phyloP scores from a whole-genome alignment of 176 grass and related monocot genomes.

The Urochloa ruziziensis region DNA sequence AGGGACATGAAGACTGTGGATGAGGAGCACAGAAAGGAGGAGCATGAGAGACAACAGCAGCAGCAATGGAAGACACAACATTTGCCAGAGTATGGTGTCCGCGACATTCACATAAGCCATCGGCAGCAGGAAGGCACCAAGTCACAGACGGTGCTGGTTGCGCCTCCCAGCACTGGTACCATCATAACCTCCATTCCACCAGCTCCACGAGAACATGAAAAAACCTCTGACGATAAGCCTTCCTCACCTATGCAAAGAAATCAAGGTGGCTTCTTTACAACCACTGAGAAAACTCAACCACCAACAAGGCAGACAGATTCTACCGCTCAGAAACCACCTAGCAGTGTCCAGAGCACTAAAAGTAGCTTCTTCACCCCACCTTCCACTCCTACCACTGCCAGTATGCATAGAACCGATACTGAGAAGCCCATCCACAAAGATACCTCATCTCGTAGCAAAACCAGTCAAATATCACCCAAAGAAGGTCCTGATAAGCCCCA shows the following conservation, averaged over 20 bases:
- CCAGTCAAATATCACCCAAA: not conserved
- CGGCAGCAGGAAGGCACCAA: constrained; percentile 10
- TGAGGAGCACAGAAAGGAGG: constrained; percentile 33
- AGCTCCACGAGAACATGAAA: constrained; percentile 26
- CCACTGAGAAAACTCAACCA: constrained; percentile 10
- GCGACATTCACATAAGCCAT: constrained; percentile 21
- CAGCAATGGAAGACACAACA: not conserved
- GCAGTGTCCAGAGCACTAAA: constrained; percentile 1
- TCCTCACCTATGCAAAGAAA: constrained; percentile 16
- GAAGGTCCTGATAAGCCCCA: constrained; percentile 13
- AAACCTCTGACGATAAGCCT: not conserved
- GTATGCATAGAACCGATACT: not conserved
- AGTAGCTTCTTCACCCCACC: constrained; percentile 27
- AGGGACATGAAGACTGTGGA: constrained; percentile 38
- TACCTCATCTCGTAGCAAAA: constrained; percentile 22
- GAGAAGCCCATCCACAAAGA: constrained; percentile 12
- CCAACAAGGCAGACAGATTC: not conserved
- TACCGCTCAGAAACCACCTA: constrained; percentile 22
- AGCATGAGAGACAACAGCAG: constrained; percentile 28
- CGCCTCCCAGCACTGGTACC: constrained; percentile 20
- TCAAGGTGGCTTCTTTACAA: constrained; percentile 26
- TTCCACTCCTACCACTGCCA: not conserved
- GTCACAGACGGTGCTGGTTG: constrained; percentile 18
- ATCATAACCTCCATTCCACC: constrained; percentile 10
- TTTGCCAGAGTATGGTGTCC: not conserved